Evolutionary conservation across 108 stramenopile genomes (phyloP), one percentile per base, ranked within the genome.

Genomic region (Thalassiosira profunda): DNA sequence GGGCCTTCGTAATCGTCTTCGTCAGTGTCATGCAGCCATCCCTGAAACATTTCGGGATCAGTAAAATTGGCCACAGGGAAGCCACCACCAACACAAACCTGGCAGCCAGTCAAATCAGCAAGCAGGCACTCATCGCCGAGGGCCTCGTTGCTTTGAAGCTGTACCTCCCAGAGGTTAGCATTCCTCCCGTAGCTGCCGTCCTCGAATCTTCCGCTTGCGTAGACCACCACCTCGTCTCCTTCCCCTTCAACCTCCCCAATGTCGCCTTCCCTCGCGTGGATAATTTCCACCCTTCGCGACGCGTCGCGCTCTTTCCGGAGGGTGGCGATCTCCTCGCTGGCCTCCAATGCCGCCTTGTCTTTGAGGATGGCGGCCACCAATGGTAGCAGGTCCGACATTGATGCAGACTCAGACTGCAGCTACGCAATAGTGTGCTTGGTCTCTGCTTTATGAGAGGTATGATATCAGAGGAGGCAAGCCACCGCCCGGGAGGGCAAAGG

Each of bases 21-120:
- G 23, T 2, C 17, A 29, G 5, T 20, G 8, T 17, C 51, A 52
- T 11, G 5, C 6, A 52, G 15, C 24, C 7, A 52, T 30, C 21
- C 51, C 0, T 52, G 18, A 52, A 52, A 14, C 0, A 1, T 0
- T 0, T n/a, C 5, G 1, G 23, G 17, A 20, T 52, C 51, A 14
- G 29, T 31, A 20, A 31, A 17, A 52, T 31, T 9, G 18, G 28
- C 51, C 29, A 52, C 29, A 10, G 51, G 29, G 33, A 52, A 31
- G 14, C 51, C 51, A 18, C 51, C 51, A 8, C 51, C 51, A 8
- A 26, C 51, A 31, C 51, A 52, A 29, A 52, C 9, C 5, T 52
- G 51, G 8, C 51, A 52, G n/a, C 33, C 8, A 31, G 34, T 52
- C 29, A 52, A 15, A 31, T 52, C 51, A 31, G 29, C 28, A 5